Evolutionary conservation across 1,284 basidiomycete genomes (phyloP).

Genomic region (Austroboletus rostrupii): DNA sequence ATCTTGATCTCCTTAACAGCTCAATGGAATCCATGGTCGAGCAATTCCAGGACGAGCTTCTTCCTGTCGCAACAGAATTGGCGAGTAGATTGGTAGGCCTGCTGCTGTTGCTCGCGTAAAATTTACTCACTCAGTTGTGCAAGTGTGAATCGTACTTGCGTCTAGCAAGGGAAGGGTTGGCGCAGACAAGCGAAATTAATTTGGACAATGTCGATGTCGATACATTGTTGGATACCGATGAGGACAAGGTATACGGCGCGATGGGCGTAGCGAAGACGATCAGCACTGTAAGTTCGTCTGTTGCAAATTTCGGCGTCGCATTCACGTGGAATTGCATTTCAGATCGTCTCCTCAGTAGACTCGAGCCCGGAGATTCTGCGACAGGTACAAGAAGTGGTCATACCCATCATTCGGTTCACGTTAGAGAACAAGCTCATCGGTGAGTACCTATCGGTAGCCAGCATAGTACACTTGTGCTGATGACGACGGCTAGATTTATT

Average conservation of each 20-base stretch:
- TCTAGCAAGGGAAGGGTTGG: constrained; percentile 62
- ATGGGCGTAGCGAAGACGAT: constrained; percentile 85
- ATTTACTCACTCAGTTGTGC: constrained; percentile 3
- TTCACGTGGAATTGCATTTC: not conserved
- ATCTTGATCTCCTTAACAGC: constrained; percentile 79
- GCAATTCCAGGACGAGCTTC: constrained; percentile 77
- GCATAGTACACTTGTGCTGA: not conserved
- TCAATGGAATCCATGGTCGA: constrained; percentile 87
- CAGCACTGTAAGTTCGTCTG: constrained; percentile 49
- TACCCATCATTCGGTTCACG: constrained; percentile 77
- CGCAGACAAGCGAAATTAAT: constrained; percentile 47
- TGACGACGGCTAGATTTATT: constrained; percentile 61
- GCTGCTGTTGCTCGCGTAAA: not conserved
- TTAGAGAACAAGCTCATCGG: constrained; percentile 72
- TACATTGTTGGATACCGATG: constrained; percentile 53
- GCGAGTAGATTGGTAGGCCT: constrained; percentile 67
- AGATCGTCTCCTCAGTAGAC: constrained; percentile 74
- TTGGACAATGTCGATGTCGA: constrained; percentile 48
- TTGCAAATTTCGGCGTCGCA: not conserved
- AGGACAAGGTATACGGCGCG: constrained; percentile 81
- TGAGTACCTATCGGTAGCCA: constrained; percentile 29
- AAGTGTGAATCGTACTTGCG: constrained; percentile 83
- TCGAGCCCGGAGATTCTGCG: constrained; percentile 71
- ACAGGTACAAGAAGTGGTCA: constrained; percentile 78
- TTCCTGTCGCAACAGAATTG: constrained; percentile 84